Evolutionary conservation across 345 rosid species (phyloP), one percentile per base, ranked within the genome.

Genomic region (Ceriops zippeliana): DNA sequence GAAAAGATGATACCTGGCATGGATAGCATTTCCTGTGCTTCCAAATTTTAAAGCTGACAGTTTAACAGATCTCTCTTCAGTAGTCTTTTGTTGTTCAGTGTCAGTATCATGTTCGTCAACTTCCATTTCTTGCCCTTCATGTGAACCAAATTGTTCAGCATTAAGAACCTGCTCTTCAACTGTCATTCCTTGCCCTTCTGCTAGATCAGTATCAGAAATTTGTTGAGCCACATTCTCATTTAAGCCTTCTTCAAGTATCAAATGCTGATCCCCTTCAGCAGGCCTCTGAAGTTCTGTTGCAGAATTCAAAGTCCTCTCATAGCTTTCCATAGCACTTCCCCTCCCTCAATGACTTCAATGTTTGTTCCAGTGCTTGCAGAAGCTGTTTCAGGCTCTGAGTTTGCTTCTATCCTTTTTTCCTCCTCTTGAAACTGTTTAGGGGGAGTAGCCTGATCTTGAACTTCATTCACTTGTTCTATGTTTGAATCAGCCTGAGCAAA

Each of bases 1-100:
- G 1, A 74, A 84, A 56, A 82, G 78, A 73, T 65, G 77, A 82
- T 83, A 86, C 49, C 62, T 69, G 62, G 78, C 82, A 77, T 72
- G 83, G 61, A 76, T 72, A 34, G 38, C 70, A 35, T 71, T 75
- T 37, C 63, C 65, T n/a, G 67, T 68, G 78, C 72, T 78, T 31
- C 60, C 81, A 20, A 62, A 34, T 58, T 42, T 67, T 59, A 46
- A 22, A 54, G 24, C 66, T 70, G 58, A 31, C 57, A 13, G 28
- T 64, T 63, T 76, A 59, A 59, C 61, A 67, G 59, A 66, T 58
- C 77, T 75, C 8, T 78, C 78, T 64, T 72, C 77, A 4, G 24
- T 34, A 37, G 30, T 58, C 34, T 59, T 32, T 10, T 52, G 69
- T 51, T 83, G 76, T 57, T 81, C 81, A 58, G 65, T 52, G 10